A percentile compares a stretch with the other conserved stretches of the same genome.
These are phyloP conservation scores for Mortierella sp. DNA, from an alignment of 371 early-diverging fungal species.

Conservation along the genomic window DNA sequence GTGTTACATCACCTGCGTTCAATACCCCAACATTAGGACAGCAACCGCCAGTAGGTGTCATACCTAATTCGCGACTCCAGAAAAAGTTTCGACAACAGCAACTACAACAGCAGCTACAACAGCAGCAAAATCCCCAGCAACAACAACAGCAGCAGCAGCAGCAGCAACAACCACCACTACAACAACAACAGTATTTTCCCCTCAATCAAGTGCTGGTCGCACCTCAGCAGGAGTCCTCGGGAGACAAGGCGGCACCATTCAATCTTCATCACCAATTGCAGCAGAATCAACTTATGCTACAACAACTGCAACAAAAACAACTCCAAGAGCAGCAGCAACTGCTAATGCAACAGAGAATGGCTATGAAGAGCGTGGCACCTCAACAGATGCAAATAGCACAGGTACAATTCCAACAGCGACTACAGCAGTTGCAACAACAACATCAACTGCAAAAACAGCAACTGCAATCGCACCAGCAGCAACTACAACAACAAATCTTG, in stretches of 20 bases:
- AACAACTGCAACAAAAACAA: conserved; percentile 20
- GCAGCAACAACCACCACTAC: conserved; percentile 7
- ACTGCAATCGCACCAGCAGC: conserved; percentile 25
- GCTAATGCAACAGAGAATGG: conserved; percentile 23
- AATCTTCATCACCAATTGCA: conserved; percentile 16
- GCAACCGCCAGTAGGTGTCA: not conserved
- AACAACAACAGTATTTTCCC: not conserved
- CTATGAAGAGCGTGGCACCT: conserved; percentile 17
- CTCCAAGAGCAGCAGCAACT: conserved; percentile 21
- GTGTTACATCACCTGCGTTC: conserved; percentile 1
- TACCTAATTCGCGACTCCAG: conserved; percentile 13
- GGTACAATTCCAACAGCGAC: conserved; percentile 24
- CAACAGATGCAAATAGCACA: conserved; percentile 20
- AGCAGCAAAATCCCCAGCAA: conserved; percentile 9
- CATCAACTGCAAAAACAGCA: conserved; percentile 17
- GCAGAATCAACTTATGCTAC: conserved; percentile 5
- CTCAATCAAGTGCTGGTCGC: not conserved
- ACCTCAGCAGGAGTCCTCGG: not conserved
- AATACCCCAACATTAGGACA: not conserved
- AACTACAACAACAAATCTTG: conserved; percentile 17
- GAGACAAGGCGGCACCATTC: not conserved
- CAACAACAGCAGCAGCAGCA: conserved; percentile 26
- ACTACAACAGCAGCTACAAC: conserved; percentile 15
- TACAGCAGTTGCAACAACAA: conserved; percentile 26
- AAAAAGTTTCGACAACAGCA: conserved; percentile 32